A percentile compares a stretch with the other conserved stretches of the same genome.
These are phyloP conservation scores for Colletotrichum phormii DNA, from an alignment of 2,329 filamentous ascomycete species.

Conservation along the genomic window DNA sequence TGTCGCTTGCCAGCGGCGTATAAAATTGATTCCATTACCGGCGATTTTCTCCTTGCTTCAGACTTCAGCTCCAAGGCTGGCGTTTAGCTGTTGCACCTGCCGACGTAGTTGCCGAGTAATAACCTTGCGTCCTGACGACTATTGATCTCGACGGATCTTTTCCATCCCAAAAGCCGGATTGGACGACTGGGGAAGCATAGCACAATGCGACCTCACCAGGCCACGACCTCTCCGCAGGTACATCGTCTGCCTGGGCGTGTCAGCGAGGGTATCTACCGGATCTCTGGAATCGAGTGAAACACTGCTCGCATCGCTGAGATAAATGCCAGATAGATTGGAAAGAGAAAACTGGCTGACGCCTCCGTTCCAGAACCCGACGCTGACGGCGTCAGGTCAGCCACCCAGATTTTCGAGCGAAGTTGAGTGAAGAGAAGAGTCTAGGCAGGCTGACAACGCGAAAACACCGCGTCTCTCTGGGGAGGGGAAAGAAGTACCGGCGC, in stretches of 20 bases:
- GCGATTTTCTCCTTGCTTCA: neutral
- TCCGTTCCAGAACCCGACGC: neutral
- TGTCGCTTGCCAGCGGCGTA: neutral
- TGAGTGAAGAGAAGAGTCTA: neutral
- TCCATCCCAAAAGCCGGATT: neutral
- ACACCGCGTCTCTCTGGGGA: neutral
- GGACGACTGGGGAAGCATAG: neutral
- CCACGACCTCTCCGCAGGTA: neutral
- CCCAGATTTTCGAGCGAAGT: neutral
- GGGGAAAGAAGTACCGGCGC: neutral
- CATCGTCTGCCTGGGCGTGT: neutral
- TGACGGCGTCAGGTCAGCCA: neutral
- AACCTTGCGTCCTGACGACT: neutral
- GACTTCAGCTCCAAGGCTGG: neutral
- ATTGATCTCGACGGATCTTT: neutral
- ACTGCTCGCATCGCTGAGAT: neutral
- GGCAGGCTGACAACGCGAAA: neutral
- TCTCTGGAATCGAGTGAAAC: slow-evolving; percentile 17
- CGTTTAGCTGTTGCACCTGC: neutral
- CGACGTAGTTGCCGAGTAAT: neutral
- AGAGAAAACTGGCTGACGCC: neutral
- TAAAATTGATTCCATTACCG: neutral
- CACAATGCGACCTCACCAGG: neutral
- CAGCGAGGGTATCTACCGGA: slow-evolving; percentile 6
- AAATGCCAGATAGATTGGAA: slow-evolving; percentile 27